Evolutionary conservation across 2,329 filamentous ascomycete species (phyloP).

Genomic region (Teratosphaeria nubilosa): DNA sequence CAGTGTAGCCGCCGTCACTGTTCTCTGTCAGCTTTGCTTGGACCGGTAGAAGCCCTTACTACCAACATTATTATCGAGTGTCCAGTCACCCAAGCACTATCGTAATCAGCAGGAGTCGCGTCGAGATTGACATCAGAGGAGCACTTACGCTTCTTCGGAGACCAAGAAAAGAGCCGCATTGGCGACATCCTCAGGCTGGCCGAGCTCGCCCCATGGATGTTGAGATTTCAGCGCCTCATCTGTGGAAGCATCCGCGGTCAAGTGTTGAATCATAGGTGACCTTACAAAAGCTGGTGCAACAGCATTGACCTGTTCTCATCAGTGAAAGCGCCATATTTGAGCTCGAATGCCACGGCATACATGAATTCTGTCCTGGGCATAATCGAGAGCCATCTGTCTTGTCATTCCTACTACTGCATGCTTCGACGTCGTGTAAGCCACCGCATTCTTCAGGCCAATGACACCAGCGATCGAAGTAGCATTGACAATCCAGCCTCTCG

Average conservation of each 20-base stretch:
- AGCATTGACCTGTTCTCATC: slow-evolving; percentile 3
- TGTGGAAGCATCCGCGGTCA: slow-evolving; percentile 11
- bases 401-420: slow-evolving; percentile 21
- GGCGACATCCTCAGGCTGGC: slow-evolving; percentile 15
- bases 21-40: neutral
- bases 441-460: slow-evolving; percentile 3
- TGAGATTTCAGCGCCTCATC: slow-evolving; percentile 13
- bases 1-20: slow-evolving; percentile 1
- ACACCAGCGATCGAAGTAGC: slow-evolving; percentile 35
- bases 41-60: neutral
- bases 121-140: neutral
- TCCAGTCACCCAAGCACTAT: slow-evolving; percentile 13
- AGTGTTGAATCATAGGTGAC: slow-evolving; percentile 11
- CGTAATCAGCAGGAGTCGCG: neutral
- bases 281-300: slow-evolving; percentile 11
- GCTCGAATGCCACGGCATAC: slow-evolving; percentile 4
- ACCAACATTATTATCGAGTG: slow-evolving; percentile 6
- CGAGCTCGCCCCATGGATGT: slow-evolving; percentile 17
- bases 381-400: slow-evolving; percentile 18
- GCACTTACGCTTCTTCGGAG: slow-evolving; percentile 17
- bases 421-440: slow-evolving; percentile 10
- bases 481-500: slow-evolving; percentile 42
- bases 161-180: slow-evolving; percentile 18
- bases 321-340: slow-evolving; percentile 2
- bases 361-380: slow-evolving; percentile 17